Conservation (phyloP, 1,139 yeast genomes). For the Yamadazyma dushanensis region DNA sequence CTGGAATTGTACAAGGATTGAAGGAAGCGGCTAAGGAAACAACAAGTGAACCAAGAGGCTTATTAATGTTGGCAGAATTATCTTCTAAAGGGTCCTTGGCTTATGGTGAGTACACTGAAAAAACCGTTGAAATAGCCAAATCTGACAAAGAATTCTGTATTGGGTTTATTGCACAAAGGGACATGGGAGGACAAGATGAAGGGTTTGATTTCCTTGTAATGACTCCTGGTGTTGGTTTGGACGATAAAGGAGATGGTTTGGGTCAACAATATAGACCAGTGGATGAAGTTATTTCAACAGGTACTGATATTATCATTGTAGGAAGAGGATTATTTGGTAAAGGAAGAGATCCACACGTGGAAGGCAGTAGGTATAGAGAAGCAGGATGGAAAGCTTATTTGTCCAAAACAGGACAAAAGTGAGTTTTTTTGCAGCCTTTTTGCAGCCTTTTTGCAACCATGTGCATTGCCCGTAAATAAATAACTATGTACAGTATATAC, state of each 20-base stretch:
- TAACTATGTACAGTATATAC: conserved; percentile 4
- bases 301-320: conserved; percentile 92
- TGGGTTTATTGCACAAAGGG: conserved; percentile 93
- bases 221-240: conserved; percentile 99
- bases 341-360: conserved; percentile 86
- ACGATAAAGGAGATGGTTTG: conserved; percentile 92
- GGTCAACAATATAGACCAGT: conserved; percentile 98
- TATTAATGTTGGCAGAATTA: conserved; percentile 92
- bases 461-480: too few relatives aligned
- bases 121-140: conserved; percentile 89
- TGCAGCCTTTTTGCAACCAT: too few relatives aligned
- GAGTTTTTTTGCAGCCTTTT: too few relatives aligned
- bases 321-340: conserved; percentile 97
- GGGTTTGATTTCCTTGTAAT: conserved; percentile 93
- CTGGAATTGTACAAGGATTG: conserved; percentile 87
- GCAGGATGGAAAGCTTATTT: conserved; percentile 95
- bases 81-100: conserved; percentile 94
- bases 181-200: conserved; percentile 79
- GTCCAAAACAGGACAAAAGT: conserved; percentile 37
- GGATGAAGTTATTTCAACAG: conserved; percentile 74
- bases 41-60: conserved; percentile 76
- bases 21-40: conserved; percentile 79
- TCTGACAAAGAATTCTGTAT: conserved; percentile 84
- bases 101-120: conserved; percentile 81
- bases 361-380: conserved; percentile 82